These are phyloP conservation scores for Xerocomus nothofagi DNA, from an alignment of 1,284 basidiomycete genomes.

Conservation along the genomic window DNA sequence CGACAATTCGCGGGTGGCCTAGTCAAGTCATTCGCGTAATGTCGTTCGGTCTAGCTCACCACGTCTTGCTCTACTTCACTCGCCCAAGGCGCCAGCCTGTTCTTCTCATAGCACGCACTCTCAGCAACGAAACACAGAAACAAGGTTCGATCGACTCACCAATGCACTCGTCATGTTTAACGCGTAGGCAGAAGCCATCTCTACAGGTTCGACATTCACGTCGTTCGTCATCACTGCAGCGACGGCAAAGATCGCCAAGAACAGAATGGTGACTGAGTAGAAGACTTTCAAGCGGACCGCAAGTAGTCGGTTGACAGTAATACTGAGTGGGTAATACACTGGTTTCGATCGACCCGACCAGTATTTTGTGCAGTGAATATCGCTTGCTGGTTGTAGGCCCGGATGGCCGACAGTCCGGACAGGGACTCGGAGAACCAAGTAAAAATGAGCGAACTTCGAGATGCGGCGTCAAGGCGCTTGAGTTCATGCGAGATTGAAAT, in stretches of 20 bases:
- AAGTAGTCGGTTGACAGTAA: conserved; percentile 79
- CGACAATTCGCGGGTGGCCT: conserved; percentile 75
- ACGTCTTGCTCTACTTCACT: conserved; percentile 95
- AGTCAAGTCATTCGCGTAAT: conserved; percentile 67
- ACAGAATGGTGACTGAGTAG: conserved; percentile 79
- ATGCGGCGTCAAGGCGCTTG: conserved; percentile 89
- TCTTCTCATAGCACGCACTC: conserved; percentile 44
- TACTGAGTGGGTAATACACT: conserved; percentile 77
- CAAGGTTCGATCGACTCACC: conserved; percentile 40
- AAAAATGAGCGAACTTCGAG: conserved; percentile 90
- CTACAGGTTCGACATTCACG: conserved; percentile 88
- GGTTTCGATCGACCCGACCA: conserved; percentile 80
- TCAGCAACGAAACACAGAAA: conserved; percentile 3
- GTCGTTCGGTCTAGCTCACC: conserved; percentile 80
- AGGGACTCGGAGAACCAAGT: conserved; percentile 88
- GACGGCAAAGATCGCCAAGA: conserved; percentile 71
- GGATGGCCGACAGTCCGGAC: conserved; percentile 82
- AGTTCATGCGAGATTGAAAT: conserved; percentile 88
- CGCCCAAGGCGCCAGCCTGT: conserved; percentile 88
- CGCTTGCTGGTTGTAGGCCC: conserved; percentile 72
- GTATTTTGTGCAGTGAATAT: conserved; percentile 82
- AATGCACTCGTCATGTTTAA: conserved; percentile 76
- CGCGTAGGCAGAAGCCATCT: conserved; percentile 87
- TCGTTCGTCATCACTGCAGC: conserved; percentile 66
- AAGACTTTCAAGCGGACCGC: conserved; percentile 81